Percentiles rank a stretch among this genome's conserved stretches.
These are phyloP conservation scores for Huntiella decipiens DNA, from an alignment of 2,329 filamentous ascomycete genomes.

Conservation along the genomic window DNA sequence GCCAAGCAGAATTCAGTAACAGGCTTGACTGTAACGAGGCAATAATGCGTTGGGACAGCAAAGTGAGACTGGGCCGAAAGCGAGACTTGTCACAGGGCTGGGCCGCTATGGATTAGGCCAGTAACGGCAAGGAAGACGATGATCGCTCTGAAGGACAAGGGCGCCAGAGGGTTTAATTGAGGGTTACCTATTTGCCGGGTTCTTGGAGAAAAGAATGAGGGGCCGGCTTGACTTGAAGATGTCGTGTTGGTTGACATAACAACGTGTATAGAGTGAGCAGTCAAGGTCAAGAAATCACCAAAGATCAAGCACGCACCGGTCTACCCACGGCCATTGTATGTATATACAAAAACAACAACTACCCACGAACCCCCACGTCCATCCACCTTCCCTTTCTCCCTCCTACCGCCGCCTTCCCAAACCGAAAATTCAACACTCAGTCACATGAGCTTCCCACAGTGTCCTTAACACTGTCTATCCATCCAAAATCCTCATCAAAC, in stretches of 20 bases:
- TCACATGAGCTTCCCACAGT: no score
- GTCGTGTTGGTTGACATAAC: no score
- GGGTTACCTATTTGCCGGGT: not conserved
- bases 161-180: not conserved
- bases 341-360: not conserved
- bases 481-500: no score
- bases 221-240: not conserved
- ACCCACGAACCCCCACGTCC: not conserved
- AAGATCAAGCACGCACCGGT: not conserved
- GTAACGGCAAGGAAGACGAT: not conserved
- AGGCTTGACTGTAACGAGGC: no score
- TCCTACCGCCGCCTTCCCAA: no score
- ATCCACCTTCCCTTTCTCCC: no score
- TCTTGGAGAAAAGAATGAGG: not conserved
- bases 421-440: no score
- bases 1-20: no score
- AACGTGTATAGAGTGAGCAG: no score
- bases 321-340: not conserved
- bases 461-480: no score
- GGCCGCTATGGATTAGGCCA: not conserved
- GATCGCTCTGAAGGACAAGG: not conserved
- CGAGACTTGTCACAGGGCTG: not conserved
- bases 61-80: not conserved
- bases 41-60: no score
- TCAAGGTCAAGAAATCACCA: not conserved